Conservation (phyloP, 2,329 filamentous ascomycete species). For the Penicillium sp. region DNA sequence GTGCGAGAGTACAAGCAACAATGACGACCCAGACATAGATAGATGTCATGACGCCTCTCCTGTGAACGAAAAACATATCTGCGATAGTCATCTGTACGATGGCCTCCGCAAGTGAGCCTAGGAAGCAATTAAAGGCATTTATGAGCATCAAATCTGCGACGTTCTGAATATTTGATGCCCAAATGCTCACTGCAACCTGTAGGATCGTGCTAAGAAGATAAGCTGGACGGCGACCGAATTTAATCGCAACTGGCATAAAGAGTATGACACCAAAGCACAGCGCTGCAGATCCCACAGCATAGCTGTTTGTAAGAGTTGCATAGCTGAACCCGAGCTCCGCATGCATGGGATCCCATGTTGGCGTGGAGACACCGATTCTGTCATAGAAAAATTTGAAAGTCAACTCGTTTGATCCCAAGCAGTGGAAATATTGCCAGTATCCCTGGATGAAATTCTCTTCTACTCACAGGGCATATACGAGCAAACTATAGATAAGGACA, state of each 20-base stretch:
- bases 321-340: conserved; percentile 49
- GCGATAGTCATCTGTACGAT: conserved; percentile 54
- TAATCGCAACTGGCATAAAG: conserved; percentile 52
- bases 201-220: conserved; percentile 50
- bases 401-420: no score
- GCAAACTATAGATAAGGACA: conserved; percentile 29
- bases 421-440: neutral
- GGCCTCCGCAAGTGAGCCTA: conserved; percentile 49
- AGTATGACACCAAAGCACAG: conserved; percentile 49
- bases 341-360: conserved; percentile 50
- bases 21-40: conserved; percentile 45
- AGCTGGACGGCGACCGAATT: conserved; percentile 51
- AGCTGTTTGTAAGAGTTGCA: conserved; percentile 49
- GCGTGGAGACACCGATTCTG: conserved; percentile 41
- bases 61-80: conserved; percentile 55
- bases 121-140: conserved; percentile 49
- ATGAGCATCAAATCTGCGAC: conserved; percentile 49
- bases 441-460: no score
- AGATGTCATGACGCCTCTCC: conserved; percentile 53
- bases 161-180: conserved; percentile 49
- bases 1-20: conserved; percentile 41
- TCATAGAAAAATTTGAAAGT: neutral
- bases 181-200: conserved; percentile 44
- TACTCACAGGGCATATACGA: conserved; percentile 31
- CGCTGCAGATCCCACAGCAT: conserved; percentile 49